Percentiles rank a stretch among this genome's conserved stretches.
phyloP scores from a whole-genome alignment of 768 basidiomycete species.

The Psilocybe cyanescens region DNA sequence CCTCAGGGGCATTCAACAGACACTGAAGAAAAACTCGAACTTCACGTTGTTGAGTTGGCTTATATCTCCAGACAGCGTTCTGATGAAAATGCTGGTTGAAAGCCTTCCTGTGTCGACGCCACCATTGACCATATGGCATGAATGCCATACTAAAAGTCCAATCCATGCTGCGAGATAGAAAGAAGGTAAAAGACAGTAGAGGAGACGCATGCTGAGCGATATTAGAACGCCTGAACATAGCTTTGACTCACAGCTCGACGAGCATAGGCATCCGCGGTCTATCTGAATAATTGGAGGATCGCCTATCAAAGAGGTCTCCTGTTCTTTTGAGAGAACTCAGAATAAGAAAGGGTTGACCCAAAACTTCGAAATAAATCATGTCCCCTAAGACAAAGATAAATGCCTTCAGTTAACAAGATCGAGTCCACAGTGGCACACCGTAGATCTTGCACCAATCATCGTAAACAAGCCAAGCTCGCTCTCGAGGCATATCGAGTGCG shows the following conservation, averaged over 20 bases:
- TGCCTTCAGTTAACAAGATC: not conserved
- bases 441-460: slow-evolving; percentile 34
- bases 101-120: slow-evolving; percentile 51
- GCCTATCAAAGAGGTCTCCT: slow-evolving; percentile 57
- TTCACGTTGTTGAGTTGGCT: slow-evolving; percentile 48
- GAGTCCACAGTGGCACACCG: slow-evolving; percentile 18
- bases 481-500: slow-evolving; percentile 28
- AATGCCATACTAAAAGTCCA: slow-evolving; percentile 48
- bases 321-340: slow-evolving; percentile 33
- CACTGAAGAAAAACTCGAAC: slow-evolving; percentile 44
- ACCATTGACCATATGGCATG: slow-evolving; percentile 42
- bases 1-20: slow-evolving; percentile 13
- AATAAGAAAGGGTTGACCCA: slow-evolving; percentile 35
- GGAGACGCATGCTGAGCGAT: not conserved
- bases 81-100: slow-evolving; percentile 55
- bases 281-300: slow-evolving; percentile 57
- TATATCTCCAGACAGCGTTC: slow-evolving; percentile 40
- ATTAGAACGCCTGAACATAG: no score
- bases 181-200: no score
- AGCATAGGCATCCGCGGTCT: slow-evolving; percentile 50
- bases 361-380: slow-evolving; percentile 51
- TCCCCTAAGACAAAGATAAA: slow-evolving; percentile 45
- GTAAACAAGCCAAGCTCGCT: slow-evolving; percentile 32
- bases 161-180: slow-evolving; percentile 16
- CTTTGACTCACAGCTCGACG: slow-evolving; percentile 45